Percentiles rank a stretch among this genome's conserved stretches.
Evolutionary conservation across 345 rosid species (phyloP).

Genomic region (Acer campestre): DNA sequence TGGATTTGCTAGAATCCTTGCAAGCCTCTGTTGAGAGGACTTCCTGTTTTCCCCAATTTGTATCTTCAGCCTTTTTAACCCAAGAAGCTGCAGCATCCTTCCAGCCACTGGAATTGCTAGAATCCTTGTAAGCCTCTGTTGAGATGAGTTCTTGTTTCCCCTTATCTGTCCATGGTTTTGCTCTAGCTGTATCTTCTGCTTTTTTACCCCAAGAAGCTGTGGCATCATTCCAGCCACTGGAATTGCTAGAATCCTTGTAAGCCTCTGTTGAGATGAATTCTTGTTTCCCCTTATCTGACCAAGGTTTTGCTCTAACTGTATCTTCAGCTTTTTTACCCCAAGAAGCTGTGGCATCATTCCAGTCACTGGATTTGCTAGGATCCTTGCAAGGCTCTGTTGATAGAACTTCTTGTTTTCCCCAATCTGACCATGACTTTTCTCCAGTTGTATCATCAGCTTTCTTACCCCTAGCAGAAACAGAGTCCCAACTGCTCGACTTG

Average conservation of each 20-base stretch:
- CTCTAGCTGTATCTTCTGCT: conserved; percentile 15
- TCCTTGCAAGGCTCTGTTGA: neutral
- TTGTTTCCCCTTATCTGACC: conserved; percentile 26
- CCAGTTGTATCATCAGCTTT: conserved; percentile 21
- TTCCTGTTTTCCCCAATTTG: conserved; percentile 30
- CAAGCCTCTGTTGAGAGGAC: neutral
- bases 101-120: conserved; percentile 10
- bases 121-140: neutral
- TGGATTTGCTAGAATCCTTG: conserved; percentile 17
- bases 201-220: conserved; percentile 8
- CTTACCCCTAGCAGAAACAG: conserved; percentile 28
- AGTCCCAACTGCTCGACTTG: conserved; percentile 33
- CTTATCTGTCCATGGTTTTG: conserved; percentile 24
- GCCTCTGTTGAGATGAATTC: neutral
- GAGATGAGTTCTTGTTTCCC: conserved; percentile 18
- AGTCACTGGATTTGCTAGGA: conserved; percentile 14
- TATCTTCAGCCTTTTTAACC: conserved; percentile 20
- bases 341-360: neutral
- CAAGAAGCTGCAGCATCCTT: conserved; percentile 1
- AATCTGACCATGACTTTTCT: conserved; percentile 30
- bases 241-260: conserved; percentile 9
- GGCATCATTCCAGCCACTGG: conserved; percentile 2
- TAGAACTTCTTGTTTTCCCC: conserved; percentile 26
- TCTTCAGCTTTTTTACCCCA: neutral
- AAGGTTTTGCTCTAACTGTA: conserved; percentile 5